Percentiles rank a stretch among this genome's conserved stretches.
phyloP scores from a whole-genome alignment of 202 grass and related monocot genomes.

The Bolboschoenoplectus hybrid region DNA sequence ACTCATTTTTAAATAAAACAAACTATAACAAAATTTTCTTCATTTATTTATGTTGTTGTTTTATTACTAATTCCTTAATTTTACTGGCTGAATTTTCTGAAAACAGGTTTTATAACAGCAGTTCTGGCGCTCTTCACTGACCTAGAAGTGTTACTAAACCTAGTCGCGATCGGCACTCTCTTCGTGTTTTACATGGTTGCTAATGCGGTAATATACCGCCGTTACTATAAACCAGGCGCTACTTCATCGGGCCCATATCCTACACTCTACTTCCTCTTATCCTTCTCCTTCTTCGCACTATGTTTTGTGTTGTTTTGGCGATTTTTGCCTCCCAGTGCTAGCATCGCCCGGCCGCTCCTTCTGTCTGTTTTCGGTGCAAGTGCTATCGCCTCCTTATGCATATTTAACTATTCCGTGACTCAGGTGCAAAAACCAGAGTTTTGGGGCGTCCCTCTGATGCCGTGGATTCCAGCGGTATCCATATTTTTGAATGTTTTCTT shows the following conservation, averaged over 20 bases:
- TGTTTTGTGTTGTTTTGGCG: conserved; percentile 72
- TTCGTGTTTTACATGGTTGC: conserved; percentile 99
- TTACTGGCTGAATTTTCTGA: neutral
- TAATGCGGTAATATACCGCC: conserved; percentile 88
- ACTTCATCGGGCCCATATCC: conserved; percentile 35
- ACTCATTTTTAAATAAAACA: too few relatives aligned
- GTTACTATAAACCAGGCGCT: conserved; percentile 47
- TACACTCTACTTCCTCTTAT: conserved; percentile 58
- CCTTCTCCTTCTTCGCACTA: conserved; percentile 60
- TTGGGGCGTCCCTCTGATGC: conserved; percentile 93
- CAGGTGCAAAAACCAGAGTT: conserved; percentile 59
- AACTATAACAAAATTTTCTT: neutral
- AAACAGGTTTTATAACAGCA: conserved; percentile 73
- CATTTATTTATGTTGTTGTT: neutral
- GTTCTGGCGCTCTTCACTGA: conserved; percentile 83
- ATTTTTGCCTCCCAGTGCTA: conserved; percentile 43
- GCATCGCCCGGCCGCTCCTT: conserved; percentile 36
- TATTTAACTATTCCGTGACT: conserved; percentile 70
- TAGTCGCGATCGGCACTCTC: conserved; percentile 94
- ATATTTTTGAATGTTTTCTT: conserved; percentile 91
- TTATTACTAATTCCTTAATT: conserved; percentile 20
- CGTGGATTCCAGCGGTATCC: conserved; percentile 82
- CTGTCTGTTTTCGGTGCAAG: conserved; percentile 47
- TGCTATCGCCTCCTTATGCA: conserved; percentile 47
- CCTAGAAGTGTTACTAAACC: conserved; percentile 79